Conservation (phyloP, 2,329 filamentous ascomycete genomes). For the Anisogramma anomala region DNA sequence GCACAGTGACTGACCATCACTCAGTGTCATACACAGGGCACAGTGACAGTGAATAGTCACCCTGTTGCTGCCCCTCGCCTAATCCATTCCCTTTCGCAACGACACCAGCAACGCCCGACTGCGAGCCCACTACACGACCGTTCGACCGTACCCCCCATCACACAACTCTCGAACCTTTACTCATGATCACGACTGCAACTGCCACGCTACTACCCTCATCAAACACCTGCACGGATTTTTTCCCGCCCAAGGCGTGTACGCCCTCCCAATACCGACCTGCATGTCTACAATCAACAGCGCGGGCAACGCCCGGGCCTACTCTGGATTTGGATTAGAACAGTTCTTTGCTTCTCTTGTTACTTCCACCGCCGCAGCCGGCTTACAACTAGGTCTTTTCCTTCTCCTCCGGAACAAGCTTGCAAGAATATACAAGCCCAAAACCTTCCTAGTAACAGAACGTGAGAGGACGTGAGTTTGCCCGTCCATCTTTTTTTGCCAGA, state of each 20-base stretch:
- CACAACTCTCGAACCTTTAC: background rate
- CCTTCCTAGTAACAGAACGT: slow-evolving; percentile 74
- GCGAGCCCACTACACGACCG: background rate
- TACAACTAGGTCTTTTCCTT: slow-evolving; percentile 60
- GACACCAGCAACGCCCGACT: background rate
- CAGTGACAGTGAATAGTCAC: background rate
- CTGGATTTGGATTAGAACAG: slow-evolving; percentile 36
- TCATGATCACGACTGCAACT: background rate
- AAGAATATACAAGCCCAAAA: slow-evolving; percentile 77
- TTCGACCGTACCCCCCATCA: background rate
- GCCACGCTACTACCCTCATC: background rate
- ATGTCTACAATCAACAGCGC: slow-evolving; percentile 10
- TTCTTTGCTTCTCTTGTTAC: slow-evolving; percentile 56
- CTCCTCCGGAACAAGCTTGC: slow-evolving; percentile 66
- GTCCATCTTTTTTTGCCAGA: background rate
- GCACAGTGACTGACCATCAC: slow-evolving; percentile 1
- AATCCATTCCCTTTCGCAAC: slow-evolving; percentile 1
- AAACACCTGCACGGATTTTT: background rate
- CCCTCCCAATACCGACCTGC: slow-evolving; percentile 1
- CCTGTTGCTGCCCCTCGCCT: slow-evolving; percentile 8
- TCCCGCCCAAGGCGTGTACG: background rate
- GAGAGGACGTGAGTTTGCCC: slow-evolving; percentile 48
- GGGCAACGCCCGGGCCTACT: slow-evolving; percentile 21
- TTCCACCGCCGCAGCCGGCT: slow-evolving; percentile 49
- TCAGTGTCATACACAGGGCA: background rate